A percentile compares a stretch with the other conserved stretches of the same genome.
Conservation (phyloP, 2,329 filamentous ascomycete genomes). For the Pseudocercospora ulei region DNA sequence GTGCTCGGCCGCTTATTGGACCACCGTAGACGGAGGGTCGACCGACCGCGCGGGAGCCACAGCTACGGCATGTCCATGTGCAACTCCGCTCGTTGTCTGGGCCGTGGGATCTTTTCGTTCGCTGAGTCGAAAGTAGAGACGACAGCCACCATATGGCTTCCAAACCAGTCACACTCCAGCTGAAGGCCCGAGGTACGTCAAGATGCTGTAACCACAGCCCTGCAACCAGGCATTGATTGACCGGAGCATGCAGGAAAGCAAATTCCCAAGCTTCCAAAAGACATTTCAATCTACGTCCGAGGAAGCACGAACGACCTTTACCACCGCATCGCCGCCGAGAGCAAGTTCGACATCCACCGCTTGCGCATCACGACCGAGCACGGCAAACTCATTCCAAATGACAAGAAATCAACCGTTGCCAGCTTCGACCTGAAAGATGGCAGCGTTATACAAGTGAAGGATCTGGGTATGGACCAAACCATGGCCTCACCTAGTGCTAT, state of each 20-base stretch:
- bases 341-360: slow-evolving; percentile 50
- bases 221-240: slow-evolving; percentile 8
- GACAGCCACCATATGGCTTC: slow-evolving; percentile 35
- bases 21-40: no score
- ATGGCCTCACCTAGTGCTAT: slow-evolving; percentile 3
- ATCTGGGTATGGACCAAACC: slow-evolving; percentile 57
- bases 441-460: slow-evolving; percentile 71
- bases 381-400: slow-evolving; percentile 50
- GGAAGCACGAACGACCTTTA: slow-evolving; percentile 50
- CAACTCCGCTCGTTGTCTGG: not conserved
- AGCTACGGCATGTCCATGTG: no score
- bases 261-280: slow-evolving; percentile 51
- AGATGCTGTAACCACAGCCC: not conserved
- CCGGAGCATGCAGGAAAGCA: slow-evolving; percentile 46
- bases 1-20: no score
- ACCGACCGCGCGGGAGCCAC: no score
- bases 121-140: no score
- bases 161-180: slow-evolving; percentile 37
- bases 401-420: slow-evolving; percentile 44
- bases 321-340: slow-evolving; percentile 45
- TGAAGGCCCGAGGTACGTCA: slow-evolving; percentile 40
- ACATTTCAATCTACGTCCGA: slow-evolving; percentile 45
- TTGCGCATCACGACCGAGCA: slow-evolving; percentile 57
- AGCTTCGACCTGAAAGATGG: slow-evolving; percentile 50
- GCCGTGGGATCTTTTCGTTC: no score